A percentile compares a stretch with the other conserved stretches of the same genome.
These are phyloP conservation scores for Didymosphaeria variabile DNA, from an alignment of 2,329 filamentous ascomycete species.

Conservation along the genomic window DNA sequence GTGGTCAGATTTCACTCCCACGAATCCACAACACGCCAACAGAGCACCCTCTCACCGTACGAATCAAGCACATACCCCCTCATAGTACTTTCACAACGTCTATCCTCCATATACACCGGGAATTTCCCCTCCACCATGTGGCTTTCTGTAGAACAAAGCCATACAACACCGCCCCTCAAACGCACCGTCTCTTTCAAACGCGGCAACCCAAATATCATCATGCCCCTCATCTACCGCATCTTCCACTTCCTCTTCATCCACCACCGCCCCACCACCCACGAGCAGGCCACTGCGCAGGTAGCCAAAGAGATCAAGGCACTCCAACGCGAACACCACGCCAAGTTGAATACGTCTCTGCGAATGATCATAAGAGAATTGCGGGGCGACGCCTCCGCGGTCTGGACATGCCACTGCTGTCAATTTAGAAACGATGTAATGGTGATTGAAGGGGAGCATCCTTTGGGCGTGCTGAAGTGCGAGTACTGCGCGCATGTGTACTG, in stretches of 20 bases:
- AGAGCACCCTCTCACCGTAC: not conserved
- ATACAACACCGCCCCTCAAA: not conserved
- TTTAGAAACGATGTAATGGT: conserved; percentile 6
- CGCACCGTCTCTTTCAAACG: not conserved
- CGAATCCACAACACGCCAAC: not conserved
- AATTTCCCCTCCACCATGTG: not conserved
- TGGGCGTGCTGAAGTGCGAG: conserved; percentile 1
- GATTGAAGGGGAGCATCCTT: not conserved
- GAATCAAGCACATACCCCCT: not conserved
- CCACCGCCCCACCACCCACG: not conserved
- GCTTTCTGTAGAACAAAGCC: not conserved
- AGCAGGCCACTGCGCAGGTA: not conserved
- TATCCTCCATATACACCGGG: not conserved
- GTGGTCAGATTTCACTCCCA: too few relatives aligned
- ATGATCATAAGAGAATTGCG: not conserved
- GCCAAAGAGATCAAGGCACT: not conserved
- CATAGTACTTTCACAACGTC: not conserved
- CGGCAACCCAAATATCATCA: not conserved
- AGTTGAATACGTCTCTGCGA: not conserved
- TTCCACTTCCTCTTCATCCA: not conserved
- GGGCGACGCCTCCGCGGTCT: not conserved
- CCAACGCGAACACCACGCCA: not conserved
- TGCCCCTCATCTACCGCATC: conserved; percentile 1
- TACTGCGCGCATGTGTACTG: conserved; percentile 11
- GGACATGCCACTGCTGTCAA: conserved; percentile 10